Conservation (phyloP, 2,329 filamentous ascomycete genomes). For the Pseudopithomyces maydicus region DNA sequence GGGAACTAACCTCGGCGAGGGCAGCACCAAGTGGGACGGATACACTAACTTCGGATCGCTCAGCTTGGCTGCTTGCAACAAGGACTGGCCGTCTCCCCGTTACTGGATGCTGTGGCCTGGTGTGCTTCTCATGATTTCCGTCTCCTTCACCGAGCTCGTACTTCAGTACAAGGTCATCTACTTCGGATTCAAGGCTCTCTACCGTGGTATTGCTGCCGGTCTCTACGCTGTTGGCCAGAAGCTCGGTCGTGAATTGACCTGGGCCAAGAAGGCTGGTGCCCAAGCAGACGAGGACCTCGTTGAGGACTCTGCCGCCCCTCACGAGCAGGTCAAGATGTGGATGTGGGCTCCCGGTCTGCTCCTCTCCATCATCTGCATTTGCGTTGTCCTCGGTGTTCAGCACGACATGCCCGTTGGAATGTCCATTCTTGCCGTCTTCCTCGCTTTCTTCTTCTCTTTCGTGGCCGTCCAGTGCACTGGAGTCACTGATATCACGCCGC, state of each 20-base stretch:
- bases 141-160: slow-evolving; percentile 54
- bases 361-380: slow-evolving; percentile 55
- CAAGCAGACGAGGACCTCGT: slow-evolving; percentile 50
- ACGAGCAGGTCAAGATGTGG: slow-evolving; percentile 59
- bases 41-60: slow-evolving; percentile 50
- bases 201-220: slow-evolving; percentile 51
- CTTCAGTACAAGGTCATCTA: slow-evolving; percentile 53
- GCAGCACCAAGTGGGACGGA: slow-evolving; percentile 51
- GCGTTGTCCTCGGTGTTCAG: slow-evolving; percentile 59
- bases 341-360: slow-evolving; percentile 57
- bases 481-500: slow-evolving; percentile 65
- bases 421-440: slow-evolving; percentile 60
- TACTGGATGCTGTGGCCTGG: slow-evolving; percentile 61
- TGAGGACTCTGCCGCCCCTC: slow-evolving; percentile 54
- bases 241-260: slow-evolving; percentile 50
- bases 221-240: slow-evolving; percentile 49
- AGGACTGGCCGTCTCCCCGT: slow-evolving; percentile 53
- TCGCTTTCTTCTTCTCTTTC: slow-evolving; percentile 67
- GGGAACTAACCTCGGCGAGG: slow-evolving; percentile 42
- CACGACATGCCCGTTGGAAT: slow-evolving; percentile 63
- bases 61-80: slow-evolving; percentile 37
- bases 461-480: slow-evolving; percentile 65
- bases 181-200: slow-evolving; percentile 56
- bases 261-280: slow-evolving; percentile 51
- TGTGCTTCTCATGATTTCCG: slow-evolving; percentile 57